These are phyloP conservation scores for Aschersonia sp. DNA, from an alignment of 2,329 filamentous ascomycete species.

Conservation along the genomic window DNA sequence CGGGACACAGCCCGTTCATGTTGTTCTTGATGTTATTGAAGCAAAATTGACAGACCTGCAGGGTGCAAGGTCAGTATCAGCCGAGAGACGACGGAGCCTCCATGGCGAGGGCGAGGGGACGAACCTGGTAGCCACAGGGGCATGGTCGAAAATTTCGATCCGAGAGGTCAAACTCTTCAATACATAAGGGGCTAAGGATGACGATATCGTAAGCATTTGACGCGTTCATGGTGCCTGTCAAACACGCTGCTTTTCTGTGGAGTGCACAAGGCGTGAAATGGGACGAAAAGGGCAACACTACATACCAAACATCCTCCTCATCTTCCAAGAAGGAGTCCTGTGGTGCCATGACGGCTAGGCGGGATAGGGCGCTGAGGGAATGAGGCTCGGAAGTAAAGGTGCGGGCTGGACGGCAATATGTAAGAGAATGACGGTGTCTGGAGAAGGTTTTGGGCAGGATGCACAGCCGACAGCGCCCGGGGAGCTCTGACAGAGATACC, in stretches of 20 bases:
- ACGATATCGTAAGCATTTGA: too few species aligned
- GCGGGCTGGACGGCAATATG: too few species aligned
- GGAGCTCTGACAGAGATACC: too few species aligned
- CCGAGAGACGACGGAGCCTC: not conserved
- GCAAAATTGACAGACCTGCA: slow-evolving; percentile 95
- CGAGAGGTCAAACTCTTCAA: slow-evolving; percentile 96
- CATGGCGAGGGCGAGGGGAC: not conserved
- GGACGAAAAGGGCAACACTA: slow-evolving; percentile 1
- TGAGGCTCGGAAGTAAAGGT: too few species aligned
- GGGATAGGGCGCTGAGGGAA: too few species aligned
- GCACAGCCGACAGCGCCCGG: too few species aligned
- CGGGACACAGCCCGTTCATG: slow-evolving; percentile 94
- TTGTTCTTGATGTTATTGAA: slow-evolving; percentile 99
- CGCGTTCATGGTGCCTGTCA: too few species aligned
- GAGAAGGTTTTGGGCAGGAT: not conserved
- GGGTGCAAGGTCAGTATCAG: not conserved
- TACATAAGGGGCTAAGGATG: slow-evolving; percentile 72
- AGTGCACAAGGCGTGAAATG: too few species aligned
- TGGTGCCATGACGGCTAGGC: slow-evolving; percentile 37
- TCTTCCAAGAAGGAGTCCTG: slow-evolving; percentile 60
- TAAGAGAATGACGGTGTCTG: slow-evolving; percentile 3
- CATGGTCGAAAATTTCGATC: slow-evolving; percentile 96
- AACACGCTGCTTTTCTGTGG: too few species aligned
- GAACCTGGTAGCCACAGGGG: slow-evolving; percentile 93
- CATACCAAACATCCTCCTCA: slow-evolving; percentile 55